These are phyloP conservation scores for Coelastrella sp. DNA, from an alignment of 139 green algal species.

Conservation along the genomic window DNA sequence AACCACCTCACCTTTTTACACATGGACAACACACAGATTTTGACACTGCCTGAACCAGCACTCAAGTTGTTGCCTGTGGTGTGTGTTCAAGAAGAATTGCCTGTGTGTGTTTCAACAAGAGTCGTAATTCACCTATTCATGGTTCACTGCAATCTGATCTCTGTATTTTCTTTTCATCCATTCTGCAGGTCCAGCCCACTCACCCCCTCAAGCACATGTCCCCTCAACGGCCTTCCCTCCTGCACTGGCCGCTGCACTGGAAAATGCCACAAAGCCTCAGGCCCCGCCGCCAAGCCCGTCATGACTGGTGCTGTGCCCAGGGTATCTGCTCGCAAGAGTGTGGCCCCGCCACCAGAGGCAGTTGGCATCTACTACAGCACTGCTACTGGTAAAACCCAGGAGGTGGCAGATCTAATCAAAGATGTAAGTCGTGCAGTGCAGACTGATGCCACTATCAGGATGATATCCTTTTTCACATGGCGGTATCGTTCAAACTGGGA, in stretches of 20 bases:
- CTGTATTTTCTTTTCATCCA: neutral
- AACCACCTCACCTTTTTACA: no score
- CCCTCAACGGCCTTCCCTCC: neutral
- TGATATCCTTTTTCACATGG: no score
- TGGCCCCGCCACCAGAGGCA: slow-evolving; percentile 26
- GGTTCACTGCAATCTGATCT: no score
- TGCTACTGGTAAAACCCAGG: slow-evolving; percentile 53
- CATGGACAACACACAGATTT: no score
- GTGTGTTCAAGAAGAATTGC: no score
- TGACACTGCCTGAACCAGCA: no score
- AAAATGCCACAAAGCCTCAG: neutral
- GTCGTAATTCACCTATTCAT: neutral
- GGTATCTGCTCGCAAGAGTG: neutral
- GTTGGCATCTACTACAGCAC: slow-evolving; percentile 56
- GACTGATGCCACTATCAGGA: no score
- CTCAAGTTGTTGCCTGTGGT: no score
- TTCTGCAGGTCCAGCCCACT: neutral
- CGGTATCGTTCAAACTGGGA: no score
- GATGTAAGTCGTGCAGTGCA: slow-evolving; percentile 39
- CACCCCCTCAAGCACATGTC: neutral
- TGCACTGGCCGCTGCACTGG: neutral
- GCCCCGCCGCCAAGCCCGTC: neutral
- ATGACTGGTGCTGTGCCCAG: neutral
- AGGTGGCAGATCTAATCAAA: slow-evolving; percentile 47
- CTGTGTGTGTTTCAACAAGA: neutral